A percentile compares a stretch with the other conserved stretches of the same genome.
These are phyloP conservation scores for Smallanthus sonchifolius DNA, from an alignment of 129 eudicot genomes.

Conservation along the genomic window DNA sequence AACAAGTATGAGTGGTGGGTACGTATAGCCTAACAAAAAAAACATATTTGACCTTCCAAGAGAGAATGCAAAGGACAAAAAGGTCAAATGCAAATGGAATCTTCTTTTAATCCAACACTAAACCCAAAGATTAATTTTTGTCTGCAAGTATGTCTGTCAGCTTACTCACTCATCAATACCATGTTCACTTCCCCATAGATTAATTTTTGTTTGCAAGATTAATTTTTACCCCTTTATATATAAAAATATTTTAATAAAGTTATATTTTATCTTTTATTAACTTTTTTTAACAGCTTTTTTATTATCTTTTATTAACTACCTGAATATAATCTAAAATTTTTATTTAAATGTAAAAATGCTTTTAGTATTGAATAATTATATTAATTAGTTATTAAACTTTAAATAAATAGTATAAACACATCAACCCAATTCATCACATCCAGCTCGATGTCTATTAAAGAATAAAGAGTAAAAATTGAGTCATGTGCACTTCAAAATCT, in stretches of 20 bases:
- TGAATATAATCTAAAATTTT: too few species aligned
- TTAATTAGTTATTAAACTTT: not conserved
- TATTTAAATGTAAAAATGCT: too few species aligned
- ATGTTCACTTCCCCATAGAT: constrained; percentile 22
- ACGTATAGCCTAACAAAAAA: too few species aligned
- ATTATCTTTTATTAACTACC: not conserved
- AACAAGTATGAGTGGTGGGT: too few species aligned
- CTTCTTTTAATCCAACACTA: constrained; percentile 34
- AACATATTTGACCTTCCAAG: constrained; percentile 7
- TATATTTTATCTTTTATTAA: not conserved
- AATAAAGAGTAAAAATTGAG: not conserved
- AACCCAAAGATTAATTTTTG: constrained; percentile 36
- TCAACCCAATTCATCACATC: not conserved
- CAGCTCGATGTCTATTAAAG: not conserved
- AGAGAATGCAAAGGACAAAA: constrained; percentile 21
- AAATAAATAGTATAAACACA: not conserved
- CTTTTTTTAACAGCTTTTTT: too few species aligned
- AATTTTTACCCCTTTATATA: not conserved
- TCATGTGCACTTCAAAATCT: not conserved
- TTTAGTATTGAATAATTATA: too few species aligned
- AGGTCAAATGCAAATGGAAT: constrained; percentile 23
- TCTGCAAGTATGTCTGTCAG: constrained; percentile 50
- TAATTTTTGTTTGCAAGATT: too few species aligned
- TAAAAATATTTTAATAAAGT: not conserved
- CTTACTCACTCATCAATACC: constrained; percentile 14